A percentile compares a stretch with the other conserved stretches of the same genome.
Conservation (phyloP, 2,329 filamentous ascomycete species). For the Cylindrodendrum hubeiense region DNA sequence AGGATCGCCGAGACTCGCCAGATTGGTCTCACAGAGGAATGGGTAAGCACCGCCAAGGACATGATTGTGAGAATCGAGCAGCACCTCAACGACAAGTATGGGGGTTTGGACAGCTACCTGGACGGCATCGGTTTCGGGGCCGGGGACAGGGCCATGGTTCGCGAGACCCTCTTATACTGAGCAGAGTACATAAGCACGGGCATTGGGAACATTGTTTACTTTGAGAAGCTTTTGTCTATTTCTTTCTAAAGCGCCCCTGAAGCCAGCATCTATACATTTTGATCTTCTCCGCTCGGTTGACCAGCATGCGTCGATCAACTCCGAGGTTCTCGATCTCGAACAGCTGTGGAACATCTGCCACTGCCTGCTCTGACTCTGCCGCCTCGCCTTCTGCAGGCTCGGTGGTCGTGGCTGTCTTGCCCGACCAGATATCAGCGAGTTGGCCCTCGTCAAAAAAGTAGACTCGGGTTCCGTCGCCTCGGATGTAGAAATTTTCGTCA, state of each 20-base stretch:
- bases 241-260: conserved; percentile 84
- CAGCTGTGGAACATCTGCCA: conserved; percentile 43
- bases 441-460: conserved; percentile 97
- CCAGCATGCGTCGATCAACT: conserved; percentile 87
- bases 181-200: background rate
- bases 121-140: conserved; percentile 69
- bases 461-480: conserved; percentile 94
- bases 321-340: conserved; percentile 85
- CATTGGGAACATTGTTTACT: background rate
- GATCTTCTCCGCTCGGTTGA: conserved; percentile 89
- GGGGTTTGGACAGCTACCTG: conserved; percentile 76
- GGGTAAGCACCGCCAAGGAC: conserved; percentile 73
- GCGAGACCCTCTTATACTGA: conserved; percentile 58
- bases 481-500: conserved; percentile 96
- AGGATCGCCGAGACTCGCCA: conserved; percentile 76
- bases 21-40: conserved; percentile 80
- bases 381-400: conserved; percentile 16
- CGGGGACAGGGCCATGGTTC: conserved; percentile 55
- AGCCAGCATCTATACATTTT: conserved; percentile 99
- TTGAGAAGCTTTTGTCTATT: conserved; percentile 53
- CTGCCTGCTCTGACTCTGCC: conserved; percentile 31
- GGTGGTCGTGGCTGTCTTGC: conserved; percentile 43
- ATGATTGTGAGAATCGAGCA: conserved; percentile 71
- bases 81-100: conserved; percentile 73
- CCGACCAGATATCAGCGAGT: conserved; percentile 82